Conservation (phyloP, 2,329 filamentous ascomycete genomes). For the Claviceps cyperi region DNA sequence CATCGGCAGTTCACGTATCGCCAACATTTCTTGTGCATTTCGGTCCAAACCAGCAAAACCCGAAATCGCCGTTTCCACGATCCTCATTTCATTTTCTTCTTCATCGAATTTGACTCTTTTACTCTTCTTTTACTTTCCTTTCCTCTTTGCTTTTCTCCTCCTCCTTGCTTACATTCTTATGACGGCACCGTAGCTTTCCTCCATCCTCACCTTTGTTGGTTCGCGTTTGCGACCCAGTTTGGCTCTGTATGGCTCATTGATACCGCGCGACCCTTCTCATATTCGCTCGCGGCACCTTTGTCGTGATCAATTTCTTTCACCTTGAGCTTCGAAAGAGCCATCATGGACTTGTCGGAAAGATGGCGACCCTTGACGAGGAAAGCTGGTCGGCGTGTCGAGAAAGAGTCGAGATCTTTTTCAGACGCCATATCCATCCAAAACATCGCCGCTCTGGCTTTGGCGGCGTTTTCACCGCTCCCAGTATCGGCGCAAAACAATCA, state of each 20-base stretch:
- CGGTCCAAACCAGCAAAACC: neutral
- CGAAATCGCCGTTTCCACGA: neutral
- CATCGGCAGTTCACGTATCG: neutral
- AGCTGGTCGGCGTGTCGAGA: neutral
- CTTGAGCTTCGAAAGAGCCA: neutral
- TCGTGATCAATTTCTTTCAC: neutral
- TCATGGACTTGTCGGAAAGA: neutral
- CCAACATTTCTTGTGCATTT: neutral
- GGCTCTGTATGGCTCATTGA: constrained; percentile 3
- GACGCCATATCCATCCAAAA: neutral
- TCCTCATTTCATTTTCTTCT: constrained; percentile 5
- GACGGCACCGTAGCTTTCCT: constrained; percentile 15
- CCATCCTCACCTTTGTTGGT: neutral
- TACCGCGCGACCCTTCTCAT: neutral
- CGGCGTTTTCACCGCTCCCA: constrained; percentile 15
- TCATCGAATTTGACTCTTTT: constrained; percentile 5
- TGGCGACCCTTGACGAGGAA: neutral
- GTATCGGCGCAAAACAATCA: constrained; percentile 21
- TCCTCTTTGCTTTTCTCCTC: constrained; percentile 8
- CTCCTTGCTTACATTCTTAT: constrained; percentile 20
- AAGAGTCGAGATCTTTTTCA: neutral
- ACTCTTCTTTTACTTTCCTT: constrained; percentile 12
- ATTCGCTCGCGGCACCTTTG: neutral
- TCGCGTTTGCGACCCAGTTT: neutral
- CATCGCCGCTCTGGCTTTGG: constrained; percentile 11